Percentiles rank a stretch among this genome's conserved stretches.
Evolutionary conservation across 345 rosid species (phyloP).

Genomic region (Hypericum perforatum): DNA sequence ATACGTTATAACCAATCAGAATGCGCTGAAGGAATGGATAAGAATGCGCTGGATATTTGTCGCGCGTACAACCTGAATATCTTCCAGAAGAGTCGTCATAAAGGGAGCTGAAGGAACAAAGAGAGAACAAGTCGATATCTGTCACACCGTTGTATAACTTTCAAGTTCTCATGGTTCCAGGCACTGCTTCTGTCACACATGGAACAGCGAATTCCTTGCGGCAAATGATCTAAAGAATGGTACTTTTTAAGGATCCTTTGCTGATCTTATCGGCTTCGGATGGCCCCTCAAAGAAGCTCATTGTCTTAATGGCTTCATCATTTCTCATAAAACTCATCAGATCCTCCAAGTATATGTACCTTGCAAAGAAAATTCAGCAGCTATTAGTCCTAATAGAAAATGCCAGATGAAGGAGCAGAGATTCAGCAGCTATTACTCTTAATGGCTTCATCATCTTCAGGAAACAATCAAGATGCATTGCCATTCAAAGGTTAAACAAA

Average conservation of each 20-base stretch:
- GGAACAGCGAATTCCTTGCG: slow-evolving; percentile 74
- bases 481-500: no score
- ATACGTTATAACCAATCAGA: slow-evolving; percentile 64
- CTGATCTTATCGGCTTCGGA: slow-evolving; percentile 47
- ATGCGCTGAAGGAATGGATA: slow-evolving; percentile 43
- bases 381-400: no score
- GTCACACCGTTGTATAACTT: slow-evolving; percentile 23
- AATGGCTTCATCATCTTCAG: no score
- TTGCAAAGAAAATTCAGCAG: slow-evolving; percentile 15
- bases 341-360: slow-evolving; percentile 62
- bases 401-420: no score
- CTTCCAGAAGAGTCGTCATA: slow-evolving; percentile 69
- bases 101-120: slow-evolving; percentile 57
- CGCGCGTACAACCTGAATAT: slow-evolving; percentile 79
- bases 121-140: slow-evolving; percentile 32
- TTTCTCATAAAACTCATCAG: slow-evolving; percentile 56
- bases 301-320: slow-evolving; percentile 60
- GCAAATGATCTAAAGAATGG: slow-evolving; percentile 35
- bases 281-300: slow-evolving; percentile 66
- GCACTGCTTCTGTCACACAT: slow-evolving; percentile 50
- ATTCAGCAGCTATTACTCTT: no score
- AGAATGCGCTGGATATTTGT: slow-evolving; percentile 57
- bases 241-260: slow-evolving; percentile 40
- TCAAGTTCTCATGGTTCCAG: slow-evolving; percentile 24
- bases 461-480: no score